Conservation (phyloP, 257 asterid genomes). For the Solanum chaucha region DNA sequence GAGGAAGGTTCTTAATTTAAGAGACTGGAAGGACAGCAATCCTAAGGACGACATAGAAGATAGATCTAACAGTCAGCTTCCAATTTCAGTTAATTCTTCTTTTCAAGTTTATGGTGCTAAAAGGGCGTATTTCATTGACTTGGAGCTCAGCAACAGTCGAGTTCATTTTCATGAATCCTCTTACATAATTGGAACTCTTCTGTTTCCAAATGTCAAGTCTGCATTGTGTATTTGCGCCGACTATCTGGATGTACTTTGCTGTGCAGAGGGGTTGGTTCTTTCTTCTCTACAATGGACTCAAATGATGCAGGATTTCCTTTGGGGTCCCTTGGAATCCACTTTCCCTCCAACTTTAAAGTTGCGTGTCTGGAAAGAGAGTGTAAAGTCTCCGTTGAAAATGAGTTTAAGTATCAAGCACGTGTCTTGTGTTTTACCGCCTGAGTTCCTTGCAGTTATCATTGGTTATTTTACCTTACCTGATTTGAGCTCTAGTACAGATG, state of each 20-base stretch:
- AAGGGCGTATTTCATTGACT: conserved; percentile 24
- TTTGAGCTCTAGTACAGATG: conserved; percentile 38
- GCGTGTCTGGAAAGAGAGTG: conserved; percentile 42
- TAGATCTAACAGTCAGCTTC: conserved; percentile 7
- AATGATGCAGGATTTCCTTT: conserved; percentile 38
- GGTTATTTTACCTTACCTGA: conserved; percentile 73
- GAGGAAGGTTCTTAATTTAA: conserved; percentile 23
- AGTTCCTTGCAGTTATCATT: conserved; percentile 57
- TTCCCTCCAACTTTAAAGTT: conserved; percentile 55
- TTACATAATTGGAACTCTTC: conserved; percentile 51
- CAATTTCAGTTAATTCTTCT: conserved; percentile 14
- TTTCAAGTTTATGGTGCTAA: conserved; percentile 6
- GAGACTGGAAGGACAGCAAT: conserved; percentile 18
- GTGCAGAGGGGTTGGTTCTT: conserved; percentile 57
- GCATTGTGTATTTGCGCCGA: conserved; percentile 28
- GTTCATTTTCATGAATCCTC: conserved; percentile 86
- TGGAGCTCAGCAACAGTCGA: conserved; percentile 35
- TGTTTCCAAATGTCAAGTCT: conserved; percentile 46
- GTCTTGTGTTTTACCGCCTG: conserved; percentile 74
- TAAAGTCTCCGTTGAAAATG: conserved; percentile 22
- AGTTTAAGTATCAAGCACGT: conserved; percentile 56
- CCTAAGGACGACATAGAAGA: conserved; percentile 14
- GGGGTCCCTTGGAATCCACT: conserved; percentile 66
- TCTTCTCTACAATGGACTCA: conserved; percentile 64
- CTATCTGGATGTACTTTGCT: conserved; percentile 48